These are phyloP conservation scores for Populus hybrid DNA, from an alignment of 441 rosid genomes.

Conservation along the genomic window DNA sequence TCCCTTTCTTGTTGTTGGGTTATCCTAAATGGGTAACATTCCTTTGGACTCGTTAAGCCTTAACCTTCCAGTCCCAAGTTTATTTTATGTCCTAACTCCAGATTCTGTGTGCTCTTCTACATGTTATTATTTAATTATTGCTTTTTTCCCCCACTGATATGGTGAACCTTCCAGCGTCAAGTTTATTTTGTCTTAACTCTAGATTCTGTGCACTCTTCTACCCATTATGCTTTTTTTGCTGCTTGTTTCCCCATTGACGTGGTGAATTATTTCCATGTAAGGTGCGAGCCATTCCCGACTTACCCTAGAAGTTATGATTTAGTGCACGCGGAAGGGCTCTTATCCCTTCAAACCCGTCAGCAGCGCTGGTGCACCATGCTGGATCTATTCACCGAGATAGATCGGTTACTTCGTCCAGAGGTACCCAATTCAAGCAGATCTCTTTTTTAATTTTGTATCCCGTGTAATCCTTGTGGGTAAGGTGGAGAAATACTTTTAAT, in stretches of 20 bases:
- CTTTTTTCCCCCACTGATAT: background rate
- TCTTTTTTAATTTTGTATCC: background rate
- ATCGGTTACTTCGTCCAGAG: conserved; percentile 97
- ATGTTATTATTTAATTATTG: background rate
- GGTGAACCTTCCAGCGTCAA: background rate
- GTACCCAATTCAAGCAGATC: conserved; percentile 31
- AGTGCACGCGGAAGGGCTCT: conserved; percentile 84
- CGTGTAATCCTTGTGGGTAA: background rate
- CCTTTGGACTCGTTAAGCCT: background rate
- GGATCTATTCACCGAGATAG: conserved; percentile 74
- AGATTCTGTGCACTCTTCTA: background rate
- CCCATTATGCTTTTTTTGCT: background rate
- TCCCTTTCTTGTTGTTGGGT: background rate
- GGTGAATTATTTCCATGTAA: conserved; percentile 24
- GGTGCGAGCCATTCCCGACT: conserved; percentile 98
- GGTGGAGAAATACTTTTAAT: background rate
- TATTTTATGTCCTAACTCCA: background rate
- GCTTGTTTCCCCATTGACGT: background rate
- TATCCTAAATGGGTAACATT: background rate
- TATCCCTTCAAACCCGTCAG: conserved; percentile 55
- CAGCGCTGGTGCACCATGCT: conserved; percentile 53
- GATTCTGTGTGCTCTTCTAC: background rate
- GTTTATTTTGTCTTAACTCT: background rate
- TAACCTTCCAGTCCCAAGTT: background rate
- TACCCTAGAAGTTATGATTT: conserved; percentile 96